A percentile compares a stretch with the other conserved stretches of the same genome.
These are phyloP conservation scores for Cercospora sp. DNA, from an alignment of 2,329 filamentous ascomycete genomes.

Conservation along the genomic window DNA sequence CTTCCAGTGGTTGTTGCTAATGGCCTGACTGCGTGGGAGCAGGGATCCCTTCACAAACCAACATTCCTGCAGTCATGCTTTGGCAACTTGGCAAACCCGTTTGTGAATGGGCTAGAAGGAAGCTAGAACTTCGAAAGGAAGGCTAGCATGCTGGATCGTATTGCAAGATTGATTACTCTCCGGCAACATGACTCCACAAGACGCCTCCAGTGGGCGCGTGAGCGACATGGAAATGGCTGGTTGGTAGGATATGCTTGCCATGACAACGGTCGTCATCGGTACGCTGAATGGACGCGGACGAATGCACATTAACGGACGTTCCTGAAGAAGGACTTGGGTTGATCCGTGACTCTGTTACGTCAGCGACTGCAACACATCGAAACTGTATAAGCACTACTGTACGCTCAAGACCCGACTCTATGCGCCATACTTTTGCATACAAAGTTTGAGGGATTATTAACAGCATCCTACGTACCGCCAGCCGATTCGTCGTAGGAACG, in stretches of 20 bases:
- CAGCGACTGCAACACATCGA: background rate
- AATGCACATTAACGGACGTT: background rate
- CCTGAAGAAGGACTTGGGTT: background rate
- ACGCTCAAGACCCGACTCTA: background rate
- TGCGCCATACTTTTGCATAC: slow-evolving; percentile 2
- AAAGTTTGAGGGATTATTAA: background rate
- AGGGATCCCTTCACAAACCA: background rate
- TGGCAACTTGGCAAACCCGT: background rate
- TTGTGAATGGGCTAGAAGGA: slow-evolving; percentile 4
- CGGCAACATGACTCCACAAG: background rate
- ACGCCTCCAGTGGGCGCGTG: background rate
- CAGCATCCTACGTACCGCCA: background rate
- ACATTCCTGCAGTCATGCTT: background rate
- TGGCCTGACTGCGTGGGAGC: background rate
- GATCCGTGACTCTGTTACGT: background rate
- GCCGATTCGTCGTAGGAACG: background rate
- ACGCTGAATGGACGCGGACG: background rate
- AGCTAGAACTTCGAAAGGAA: slow-evolving; percentile 10
- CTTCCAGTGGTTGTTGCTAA: background rate
- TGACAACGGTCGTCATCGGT: background rate
- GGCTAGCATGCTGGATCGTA: background rate
- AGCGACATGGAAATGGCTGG: background rate
- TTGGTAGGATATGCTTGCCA: background rate
- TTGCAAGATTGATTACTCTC: background rate
- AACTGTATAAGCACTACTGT: background rate